These are phyloP conservation scores for Pulicaria dysenterica DNA, from an alignment of 129 eudicot species.

Conservation along the genomic window DNA sequence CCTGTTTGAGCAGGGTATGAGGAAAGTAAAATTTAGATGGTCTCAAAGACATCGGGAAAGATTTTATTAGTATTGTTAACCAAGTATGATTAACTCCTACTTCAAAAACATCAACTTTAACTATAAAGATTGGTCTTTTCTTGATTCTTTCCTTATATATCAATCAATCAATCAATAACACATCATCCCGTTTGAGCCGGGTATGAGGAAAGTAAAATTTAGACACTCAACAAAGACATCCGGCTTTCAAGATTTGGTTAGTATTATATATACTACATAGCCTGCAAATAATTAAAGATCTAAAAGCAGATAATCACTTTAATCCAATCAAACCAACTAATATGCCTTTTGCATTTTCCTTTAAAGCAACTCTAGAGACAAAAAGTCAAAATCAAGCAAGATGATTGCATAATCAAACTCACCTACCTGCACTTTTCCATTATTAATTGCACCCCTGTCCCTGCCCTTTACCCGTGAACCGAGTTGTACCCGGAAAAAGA, in stretches of 20 bases:
- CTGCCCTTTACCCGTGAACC: conserved; percentile 22
- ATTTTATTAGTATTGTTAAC: not conserved
- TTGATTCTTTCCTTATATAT: not conserved
- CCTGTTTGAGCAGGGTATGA: too few relatives aligned
- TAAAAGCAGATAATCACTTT: conserved; percentile 23
- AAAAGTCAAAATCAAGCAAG: conserved; percentile 22
- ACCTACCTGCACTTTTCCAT: conserved; percentile 19
- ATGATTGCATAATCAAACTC: conserved; percentile 26
- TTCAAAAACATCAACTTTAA: conserved; percentile 1
- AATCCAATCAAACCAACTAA: not conserved
- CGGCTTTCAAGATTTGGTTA: too few relatives aligned
- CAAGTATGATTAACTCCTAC: conserved; percentile 6
- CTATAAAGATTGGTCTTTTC: conserved; percentile 22
- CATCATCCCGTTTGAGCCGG: too few relatives aligned
- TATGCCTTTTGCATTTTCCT: conserved; percentile 9
- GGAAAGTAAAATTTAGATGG: too few relatives aligned
- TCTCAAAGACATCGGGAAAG: too few relatives aligned
- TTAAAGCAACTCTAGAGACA: conserved; percentile 14
- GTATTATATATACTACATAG: too few relatives aligned
- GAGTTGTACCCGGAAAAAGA: not conserved
- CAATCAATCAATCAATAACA: too few relatives aligned
- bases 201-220: too few relatives aligned
- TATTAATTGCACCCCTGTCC: conserved; percentile 18
- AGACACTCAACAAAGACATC: too few relatives aligned
- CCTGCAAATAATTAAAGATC: conserved; percentile 3